Evolutionary conservation across 441 rosid species (phyloP).

Genomic region (Jatropha podagrica): DNA sequence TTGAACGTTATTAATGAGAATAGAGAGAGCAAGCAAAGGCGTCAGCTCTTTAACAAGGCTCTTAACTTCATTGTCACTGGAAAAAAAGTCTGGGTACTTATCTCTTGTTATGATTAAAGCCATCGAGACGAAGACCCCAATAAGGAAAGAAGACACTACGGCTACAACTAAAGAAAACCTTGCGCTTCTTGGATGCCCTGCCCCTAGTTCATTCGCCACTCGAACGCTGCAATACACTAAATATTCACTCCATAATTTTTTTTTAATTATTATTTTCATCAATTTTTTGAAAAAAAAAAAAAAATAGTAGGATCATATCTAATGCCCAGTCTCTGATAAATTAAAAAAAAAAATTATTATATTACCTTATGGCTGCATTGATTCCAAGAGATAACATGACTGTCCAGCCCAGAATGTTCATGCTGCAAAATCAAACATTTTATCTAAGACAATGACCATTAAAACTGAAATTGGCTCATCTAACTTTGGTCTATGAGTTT

Average conservation of each 20-base stretch:
- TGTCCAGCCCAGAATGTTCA: slow-evolving; percentile 77
- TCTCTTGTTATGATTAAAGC: slow-evolving; percentile 38
- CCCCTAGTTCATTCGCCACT: slow-evolving; percentile 80
- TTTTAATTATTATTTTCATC: too few relatives aligned
- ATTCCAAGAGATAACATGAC: slow-evolving; percentile 63
- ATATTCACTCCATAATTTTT: too few relatives aligned
- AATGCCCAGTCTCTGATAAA: too few relatives aligned
- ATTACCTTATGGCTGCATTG: slow-evolving; percentile 74
- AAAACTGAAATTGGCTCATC: too few relatives aligned
- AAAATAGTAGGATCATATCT: too few relatives aligned
- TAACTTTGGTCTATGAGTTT: too few relatives aligned
- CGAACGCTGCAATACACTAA: slow-evolving; percentile 48
- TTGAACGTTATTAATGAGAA: slow-evolving; percentile 52
- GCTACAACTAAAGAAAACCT: slow-evolving; percentile 64
- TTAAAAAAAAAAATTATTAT: too few relatives aligned
- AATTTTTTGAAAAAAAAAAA: too few relatives aligned
- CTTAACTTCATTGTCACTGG: slow-evolving; percentile 42
- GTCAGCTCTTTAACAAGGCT: slow-evolving; percentile 55
- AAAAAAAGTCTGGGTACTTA: slow-evolving; percentile 49
- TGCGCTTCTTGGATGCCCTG: slow-evolving; percentile 67
- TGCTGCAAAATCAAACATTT: slow-evolving; percentile 37
- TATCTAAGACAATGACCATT: too few relatives aligned
- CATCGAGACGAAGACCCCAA: slow-evolving; percentile 41
- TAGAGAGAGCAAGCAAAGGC: slow-evolving; percentile 58
- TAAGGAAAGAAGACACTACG: slow-evolving; percentile 44